phyloP scores from a whole-genome alignment of 139 green algal species.

The Chlorella sp. region DNA sequence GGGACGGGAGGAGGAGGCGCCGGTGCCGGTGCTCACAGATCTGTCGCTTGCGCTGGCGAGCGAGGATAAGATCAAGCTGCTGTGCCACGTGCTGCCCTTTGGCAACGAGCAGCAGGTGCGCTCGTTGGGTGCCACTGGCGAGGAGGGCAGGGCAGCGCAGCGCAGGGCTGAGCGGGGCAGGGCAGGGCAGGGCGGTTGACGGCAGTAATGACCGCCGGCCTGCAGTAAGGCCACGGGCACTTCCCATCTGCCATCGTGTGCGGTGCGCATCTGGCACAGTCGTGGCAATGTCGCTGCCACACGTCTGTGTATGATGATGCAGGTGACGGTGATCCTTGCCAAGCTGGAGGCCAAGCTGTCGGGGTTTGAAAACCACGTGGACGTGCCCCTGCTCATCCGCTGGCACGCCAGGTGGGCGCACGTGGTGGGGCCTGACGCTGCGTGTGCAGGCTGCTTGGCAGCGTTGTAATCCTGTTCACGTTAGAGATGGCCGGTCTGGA shows the following conservation, averaged over 20 bases:
- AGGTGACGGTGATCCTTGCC: neutral
- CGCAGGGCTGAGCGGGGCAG: neutral
- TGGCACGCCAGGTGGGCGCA: neutral
- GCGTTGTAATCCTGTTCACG: too few species aligned
- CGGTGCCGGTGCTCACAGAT: neutral
- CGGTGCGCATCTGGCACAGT: too few species aligned
- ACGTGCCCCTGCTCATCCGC: neutral
- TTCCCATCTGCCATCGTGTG: too few species aligned
- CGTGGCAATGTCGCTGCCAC: too few species aligned
- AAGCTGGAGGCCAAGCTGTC: neutral
- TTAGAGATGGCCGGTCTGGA: too few species aligned
- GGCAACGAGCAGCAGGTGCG: neutral
- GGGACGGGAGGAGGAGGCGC: neutral
- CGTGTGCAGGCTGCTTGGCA: too few species aligned
- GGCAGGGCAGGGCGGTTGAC: too few species aligned
- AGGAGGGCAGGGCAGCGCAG: neutral
- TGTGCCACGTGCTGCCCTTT: neutral
- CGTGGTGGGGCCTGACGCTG: too few species aligned
- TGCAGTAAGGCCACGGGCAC: too few species aligned
- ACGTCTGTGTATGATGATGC: neutral
- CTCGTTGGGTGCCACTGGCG: neutral
- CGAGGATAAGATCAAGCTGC: neutral
- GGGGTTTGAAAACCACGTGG: neutral
- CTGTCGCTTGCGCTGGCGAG: neutral
- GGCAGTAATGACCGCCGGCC: too few species aligned